Evolutionary conservation across 768 basidiomycete genomes (phyloP).

Genomic region (Leccinum incarnatum): DNA sequence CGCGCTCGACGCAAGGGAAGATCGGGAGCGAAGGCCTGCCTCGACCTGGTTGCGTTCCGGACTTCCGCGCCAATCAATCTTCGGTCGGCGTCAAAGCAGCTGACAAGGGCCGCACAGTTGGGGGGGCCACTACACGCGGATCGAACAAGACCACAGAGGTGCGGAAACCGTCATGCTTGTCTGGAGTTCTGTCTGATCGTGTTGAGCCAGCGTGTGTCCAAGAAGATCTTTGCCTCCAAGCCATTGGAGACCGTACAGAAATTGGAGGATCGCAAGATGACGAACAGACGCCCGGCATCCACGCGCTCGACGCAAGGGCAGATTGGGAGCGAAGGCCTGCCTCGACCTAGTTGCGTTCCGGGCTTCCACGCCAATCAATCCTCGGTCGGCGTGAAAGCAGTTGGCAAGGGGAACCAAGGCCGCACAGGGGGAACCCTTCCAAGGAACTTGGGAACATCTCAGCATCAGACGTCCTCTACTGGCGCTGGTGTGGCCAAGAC

Average conservation of each 20-base stretch:
- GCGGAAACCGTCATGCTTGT: background rate
- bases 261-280: no score
- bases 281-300: background rate
- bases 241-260: no score
- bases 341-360: conserved; percentile 1
- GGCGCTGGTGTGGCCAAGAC: background rate
- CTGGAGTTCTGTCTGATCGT: background rate
- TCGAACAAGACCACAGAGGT: background rate
- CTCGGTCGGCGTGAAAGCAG: background rate
- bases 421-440: no score
- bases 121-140: background rate
- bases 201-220: no score
- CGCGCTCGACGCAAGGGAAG: background rate
- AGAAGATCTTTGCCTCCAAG: no score
- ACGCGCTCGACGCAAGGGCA: background rate
- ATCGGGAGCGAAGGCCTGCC: background rate
- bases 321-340: background rate
- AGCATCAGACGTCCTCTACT: no score
- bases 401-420: background rate
- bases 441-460: no score
- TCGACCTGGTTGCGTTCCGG: conserved; percentile 3
- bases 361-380: background rate
- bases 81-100: background rate
- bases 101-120: background rate
- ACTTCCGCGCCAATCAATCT: background rate